Evolutionary conservation across 257 asterid species (phyloP), one percentile per base, ranked within the genome.

Genomic region (Lantana camara): DNA sequence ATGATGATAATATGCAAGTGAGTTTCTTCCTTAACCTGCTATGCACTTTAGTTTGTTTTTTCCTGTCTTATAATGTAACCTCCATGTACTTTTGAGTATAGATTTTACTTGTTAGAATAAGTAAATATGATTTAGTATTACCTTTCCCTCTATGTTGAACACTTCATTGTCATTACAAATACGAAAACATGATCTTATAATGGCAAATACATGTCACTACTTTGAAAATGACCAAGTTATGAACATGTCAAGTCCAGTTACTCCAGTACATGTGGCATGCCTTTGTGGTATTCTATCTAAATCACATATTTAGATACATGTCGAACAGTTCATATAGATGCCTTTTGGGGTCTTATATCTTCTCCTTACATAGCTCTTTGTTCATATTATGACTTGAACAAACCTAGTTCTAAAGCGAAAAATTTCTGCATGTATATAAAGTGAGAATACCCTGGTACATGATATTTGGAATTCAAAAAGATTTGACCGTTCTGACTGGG

Each of bases 1-100:
- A 83, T 59, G 84, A 73, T 15, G 79, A 78, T 22, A 82, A 82
- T 80, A 80, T 80, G 74, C 87, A 82, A 75, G 95, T 86, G 77
- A 81, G 90, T 15, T 46, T 69, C 64, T 44, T 42, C 40, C 67
- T 45, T 54, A 45, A 40, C 61, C 30, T 57, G 37, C 52, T 12
- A 19, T 50, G 42, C 19, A 17, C 48, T 63, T 44, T 56, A 15
- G 52, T 30, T 41, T 10, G 40, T 12, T 50, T 54, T 56, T 54
- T 57, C 40, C 45, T 56, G 27, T 65, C 32, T 56, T 53, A 50
- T 44, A 12, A 16, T 42, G 49, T 24, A 64, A 32, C 27, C 17
- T 54, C 13, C 11, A 44, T 22, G 9, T 67, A 16, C 48, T 21
- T 44, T 12, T 46, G 8, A 24, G 7, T 57, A 37, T 58, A 58